Base-by-base conservation (phyloP, 495 filamentous ascomycete species). In the Hyaloscypha variabilis region DNA sequence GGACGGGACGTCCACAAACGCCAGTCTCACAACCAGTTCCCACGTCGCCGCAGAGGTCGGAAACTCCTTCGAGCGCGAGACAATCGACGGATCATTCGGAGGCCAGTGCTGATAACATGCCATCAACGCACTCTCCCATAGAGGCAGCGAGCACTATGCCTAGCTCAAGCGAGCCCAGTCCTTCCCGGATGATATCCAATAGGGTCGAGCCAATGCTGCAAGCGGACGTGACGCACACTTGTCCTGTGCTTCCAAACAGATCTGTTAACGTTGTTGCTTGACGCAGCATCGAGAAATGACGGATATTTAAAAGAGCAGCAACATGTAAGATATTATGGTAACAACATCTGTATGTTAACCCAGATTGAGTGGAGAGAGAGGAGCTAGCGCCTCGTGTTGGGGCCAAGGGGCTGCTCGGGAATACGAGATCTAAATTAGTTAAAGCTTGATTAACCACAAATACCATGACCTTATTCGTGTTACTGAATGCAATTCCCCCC, bases 251-350 rank as follows among this genome's bases (percentile, higher is more conserved):
- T 13, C 10, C 29, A 46, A 60, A 8, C 58, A 14, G 24, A 60
- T 17, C 10, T 54, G 8, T 14, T 28, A 28, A 21, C 31, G 55
- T 28, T 58, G 31, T 58, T 28, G 17, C 55, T 58, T 21, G 55
- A 58, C 26, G 55, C 55, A 58, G 55, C 25, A 58, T 58, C 51
- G n/a, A n/a, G n/a, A n/a, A n/a, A n/a, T n/a, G n/a, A n/a, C n/a
- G n/a, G n/a, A n/a, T n/a, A n/a, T n/a, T n/a, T n/a, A n/a, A n/a
- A n/a, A n/a, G n/a, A n/a, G n/a, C n/a, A n/a, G n/a, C n/a, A n/a
- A n/a, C n/a, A n/a, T n/a, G n/a, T n/a, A n/a, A n/a, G n/a, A n/a
- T n/a, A n/a, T n/a, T n/a, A n/a, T n/a, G n/a, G n/a, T n/a, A n/a
- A n/a, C n/a, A n/a, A n/a, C n/a, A n/a, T n/a, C n/a, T n/a, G n/a